Conservation (phyloP, 164 flowering plant genomes). For the Vitis vinifera region DNA sequence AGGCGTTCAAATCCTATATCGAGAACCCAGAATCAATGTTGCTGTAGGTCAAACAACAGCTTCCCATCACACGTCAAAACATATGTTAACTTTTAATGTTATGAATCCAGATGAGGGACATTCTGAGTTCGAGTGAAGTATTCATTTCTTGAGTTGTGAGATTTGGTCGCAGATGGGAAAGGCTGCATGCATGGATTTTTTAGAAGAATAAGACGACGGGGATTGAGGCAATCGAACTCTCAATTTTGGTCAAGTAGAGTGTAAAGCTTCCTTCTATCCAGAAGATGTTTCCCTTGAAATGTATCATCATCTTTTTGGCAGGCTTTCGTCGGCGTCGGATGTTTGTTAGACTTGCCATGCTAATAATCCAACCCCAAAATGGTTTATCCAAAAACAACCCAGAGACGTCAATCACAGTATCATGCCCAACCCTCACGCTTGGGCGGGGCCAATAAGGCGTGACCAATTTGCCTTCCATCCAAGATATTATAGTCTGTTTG, state of each 20-base stretch:
- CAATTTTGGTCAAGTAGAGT: background rate
- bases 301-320: no score
- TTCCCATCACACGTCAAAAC: background rate
- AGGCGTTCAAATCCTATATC: conserved; percentile 86
- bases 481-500: no score
- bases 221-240: background rate
- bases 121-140: background rate
- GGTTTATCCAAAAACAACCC: no score
- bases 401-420: no score
- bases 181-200: background rate
- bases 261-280: background rate
- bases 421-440: no score
- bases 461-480: no score
- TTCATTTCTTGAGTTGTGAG: conserved; percentile 1
- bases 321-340: no score
- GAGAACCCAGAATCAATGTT: conserved; percentile 89
- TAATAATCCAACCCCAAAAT: no score
- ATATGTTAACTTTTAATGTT: conserved; percentile 10
- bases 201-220: background rate
- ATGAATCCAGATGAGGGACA: conserved; percentile 17
- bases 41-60: conserved; percentile 36
- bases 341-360: no score
- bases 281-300: no score
- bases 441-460: no score
- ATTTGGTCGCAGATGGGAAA: background rate